Base-by-base conservation (phyloP, 805 yeast species). In the Candida tallmaniae region DNA sequence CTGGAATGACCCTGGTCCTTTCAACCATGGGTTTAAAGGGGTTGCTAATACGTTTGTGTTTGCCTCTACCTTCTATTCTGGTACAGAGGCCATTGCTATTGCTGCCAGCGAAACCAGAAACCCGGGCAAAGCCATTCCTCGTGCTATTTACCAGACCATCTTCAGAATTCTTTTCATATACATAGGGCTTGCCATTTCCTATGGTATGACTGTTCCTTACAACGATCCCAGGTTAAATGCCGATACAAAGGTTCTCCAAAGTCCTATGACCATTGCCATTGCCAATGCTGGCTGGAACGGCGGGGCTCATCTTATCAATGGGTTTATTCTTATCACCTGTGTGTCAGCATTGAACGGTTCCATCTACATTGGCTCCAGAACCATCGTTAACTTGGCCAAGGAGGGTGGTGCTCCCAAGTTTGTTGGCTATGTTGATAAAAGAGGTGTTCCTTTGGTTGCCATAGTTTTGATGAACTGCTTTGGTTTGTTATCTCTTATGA, bases 291-390 rank as follows among this genome's bases (percentile, higher is more conserved):
- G 70, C 14, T 65, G 70, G 70, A 40, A 35, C 4, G 60, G 59
- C 11, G 70, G 68, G 17, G 64, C 72, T 6, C 73, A 80, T 47
- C 64, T 78, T 41, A 62, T 78, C 44, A 78, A 78, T 42, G 77
- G 86, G 0, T 72, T 83, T 47, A 72, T 82, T 41, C 58, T 80
- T 38, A 50, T 79, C 10, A 78, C 83, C 2, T 75, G 84, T 47
- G 54, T 83, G 27, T 76, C 83, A 21, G 83, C 89, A 5, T 75
- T 80, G 48, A 82, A 82, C 58, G 70, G 83, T 27, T 74, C 83
- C 23, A 75, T 81, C 34, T 82, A 76, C 54, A 70, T 81, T 53
- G 85, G 83, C 8, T 75, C 85, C 3, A 66, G 89, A 53, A 72
- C 86, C 1, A 62, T 82, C 10, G 74, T 80, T 42, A 76, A 74